Conservation (phyloP, 768 basidiomycete genomes). For the Galerina sulciceps region DNA sequence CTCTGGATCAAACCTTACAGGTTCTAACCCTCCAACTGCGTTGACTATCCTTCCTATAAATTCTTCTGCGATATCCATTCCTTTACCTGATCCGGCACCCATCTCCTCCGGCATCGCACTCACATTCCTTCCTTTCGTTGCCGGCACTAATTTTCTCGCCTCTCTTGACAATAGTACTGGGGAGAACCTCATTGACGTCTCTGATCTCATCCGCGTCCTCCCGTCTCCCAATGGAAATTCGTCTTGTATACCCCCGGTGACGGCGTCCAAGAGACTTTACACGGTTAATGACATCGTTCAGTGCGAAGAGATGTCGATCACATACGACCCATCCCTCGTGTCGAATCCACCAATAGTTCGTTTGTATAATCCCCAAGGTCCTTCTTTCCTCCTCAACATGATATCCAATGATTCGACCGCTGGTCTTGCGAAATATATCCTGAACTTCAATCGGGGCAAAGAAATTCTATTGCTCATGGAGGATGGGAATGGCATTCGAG, state of each 20-base stretch:
- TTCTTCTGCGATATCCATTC: slow-evolving; percentile 50
- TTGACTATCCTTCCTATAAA: slow-evolving; percentile 60
- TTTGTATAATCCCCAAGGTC: slow-evolving; percentile 39
- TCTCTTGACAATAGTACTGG: slow-evolving; percentile 54
- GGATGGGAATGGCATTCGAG: slow-evolving; percentile 39
- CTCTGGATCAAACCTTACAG: slow-evolving; percentile 36
- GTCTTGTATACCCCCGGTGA: slow-evolving; percentile 41
- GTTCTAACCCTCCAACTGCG: slow-evolving; percentile 41
- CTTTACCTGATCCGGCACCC: slow-evolving; percentile 40
- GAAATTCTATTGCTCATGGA: slow-evolving; percentile 49
- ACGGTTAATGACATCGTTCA: slow-evolving; percentile 39
- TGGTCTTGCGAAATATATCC: slow-evolving; percentile 46
- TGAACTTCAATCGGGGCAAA: slow-evolving; percentile 40
- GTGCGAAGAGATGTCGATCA: slow-evolving; percentile 52
- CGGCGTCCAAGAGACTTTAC: slow-evolving; percentile 29
- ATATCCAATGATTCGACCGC: slow-evolving; percentile 26
- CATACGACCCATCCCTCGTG: slow-evolving; percentile 38
- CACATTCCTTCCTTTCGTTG: slow-evolving; percentile 55
- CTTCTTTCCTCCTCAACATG: slow-evolving; percentile 31
- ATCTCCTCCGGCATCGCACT: slow-evolving; percentile 46
- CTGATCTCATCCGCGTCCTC: slow-evolving; percentile 50
- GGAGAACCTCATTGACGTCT: slow-evolving; percentile 42
- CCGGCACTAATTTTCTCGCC: slow-evolving; percentile 55
- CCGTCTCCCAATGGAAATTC: slow-evolving; percentile 40
- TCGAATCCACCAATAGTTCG: slow-evolving; percentile 37